phyloP scores from a whole-genome alignment of 2,329 filamentous ascomycete genomes.

The Epichloe baconii region DNA sequence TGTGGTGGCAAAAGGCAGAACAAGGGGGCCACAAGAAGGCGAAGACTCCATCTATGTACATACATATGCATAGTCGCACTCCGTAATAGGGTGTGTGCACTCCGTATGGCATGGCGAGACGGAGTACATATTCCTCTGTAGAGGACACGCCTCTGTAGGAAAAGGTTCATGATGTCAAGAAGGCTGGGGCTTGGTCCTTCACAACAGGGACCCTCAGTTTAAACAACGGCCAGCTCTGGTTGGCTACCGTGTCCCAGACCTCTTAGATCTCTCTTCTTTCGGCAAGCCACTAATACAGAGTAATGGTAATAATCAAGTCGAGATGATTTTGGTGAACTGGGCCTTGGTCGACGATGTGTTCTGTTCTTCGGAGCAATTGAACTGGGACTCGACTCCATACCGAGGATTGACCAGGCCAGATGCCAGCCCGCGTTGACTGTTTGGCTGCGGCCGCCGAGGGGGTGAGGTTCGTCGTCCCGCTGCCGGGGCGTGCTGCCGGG shows the following conservation, averaged over 20 bases:
- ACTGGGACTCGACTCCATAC: too few species aligned
- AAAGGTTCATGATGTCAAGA: background rate
- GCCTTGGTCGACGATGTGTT: background rate
- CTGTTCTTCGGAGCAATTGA: too few species aligned
- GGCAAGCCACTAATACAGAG: constrained; percentile 22
- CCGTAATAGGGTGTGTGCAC: background rate
- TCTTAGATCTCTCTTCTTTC: constrained; percentile 19
- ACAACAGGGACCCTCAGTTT: background rate
- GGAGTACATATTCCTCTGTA: background rate
- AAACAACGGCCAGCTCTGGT: constrained; percentile 9
- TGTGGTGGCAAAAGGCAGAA: constrained; percentile 7
- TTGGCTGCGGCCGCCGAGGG: too few species aligned
- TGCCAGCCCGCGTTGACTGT: too few species aligned
- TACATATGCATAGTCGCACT: background rate
- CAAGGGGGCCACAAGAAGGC: background rate
- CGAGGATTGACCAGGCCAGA: too few species aligned
- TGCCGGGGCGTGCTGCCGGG: too few species aligned
- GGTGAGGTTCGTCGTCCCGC: too few species aligned
- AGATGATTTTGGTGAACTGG: background rate
- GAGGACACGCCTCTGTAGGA: background rate
- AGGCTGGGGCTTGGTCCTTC: background rate
- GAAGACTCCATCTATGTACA: background rate
- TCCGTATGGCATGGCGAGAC: background rate
- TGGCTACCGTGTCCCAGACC: constrained; percentile 15
- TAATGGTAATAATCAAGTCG: constrained; percentile 6